Base-by-base conservation (phyloP, 1,284 basidiomycete genomes). In the Mycosarcoma maydis region DNA sequence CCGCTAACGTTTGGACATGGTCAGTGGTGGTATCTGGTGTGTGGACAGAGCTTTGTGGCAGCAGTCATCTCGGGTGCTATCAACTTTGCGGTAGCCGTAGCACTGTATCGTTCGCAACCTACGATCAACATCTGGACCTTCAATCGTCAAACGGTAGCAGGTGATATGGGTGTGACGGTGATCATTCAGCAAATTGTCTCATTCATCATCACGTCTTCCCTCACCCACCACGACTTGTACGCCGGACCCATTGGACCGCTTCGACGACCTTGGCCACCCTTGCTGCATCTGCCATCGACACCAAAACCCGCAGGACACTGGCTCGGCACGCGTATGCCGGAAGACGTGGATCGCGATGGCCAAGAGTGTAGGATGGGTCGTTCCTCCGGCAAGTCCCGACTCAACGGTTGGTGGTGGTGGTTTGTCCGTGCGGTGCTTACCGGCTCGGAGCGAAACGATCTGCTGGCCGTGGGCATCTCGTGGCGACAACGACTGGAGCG, bases 141-240 rank as follows among this genome's bases (percentile, higher is more conserved):
- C n/a, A 30, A 57, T 9, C 62, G 67, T 2, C 70, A 76, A 22
- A 78, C 78, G 0, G 65, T 80, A 11, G 77, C 75, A 2, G 78
- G 78, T 7, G 78, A 79, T 45, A 77, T 80, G 77, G 78, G 78
- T 8, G 76, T 80, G 16, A 80, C 78, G 1, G 66, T 80, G 4
- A 65, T 80, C 36, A 74, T 79, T 38, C 78, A 80, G 40, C 73
- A 76, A 49, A 61, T 76, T 33, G 59, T 80, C 23, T 72, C 75
- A 2, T 73, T 78, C 44, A 61, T 80, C 46, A 77, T 80, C 40
- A 78, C 78, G 1, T 75, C 73, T 10, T 41, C 58, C 4, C 42
- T 80, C 19, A 69, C 72, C 8, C 76, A 78, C 34, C 53, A 52
- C 23, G 78, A 80, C 43, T 23, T 80, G 23, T 55, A 58, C 20